Base-by-base conservation (phyloP, 2,329 filamentous ascomycete genomes). In the Fusarium goolgardi region DNA sequence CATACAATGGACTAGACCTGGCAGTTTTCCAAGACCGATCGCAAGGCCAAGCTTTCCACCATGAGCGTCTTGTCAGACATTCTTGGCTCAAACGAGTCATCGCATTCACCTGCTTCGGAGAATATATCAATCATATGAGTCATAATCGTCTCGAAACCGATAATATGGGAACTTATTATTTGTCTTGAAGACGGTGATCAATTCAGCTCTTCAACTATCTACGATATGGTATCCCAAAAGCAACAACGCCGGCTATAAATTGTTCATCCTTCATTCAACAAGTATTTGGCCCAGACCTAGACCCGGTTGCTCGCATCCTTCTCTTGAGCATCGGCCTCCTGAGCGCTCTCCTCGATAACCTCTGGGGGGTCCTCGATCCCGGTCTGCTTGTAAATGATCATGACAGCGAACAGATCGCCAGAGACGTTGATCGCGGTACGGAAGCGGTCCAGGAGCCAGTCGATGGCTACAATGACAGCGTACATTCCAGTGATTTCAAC, bases 391-490 rank as follows among this genome's bases (percentile, higher is more conserved):
- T 58, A 63, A 40, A 76, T 53, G 50, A 75, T 62, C 53, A 62
- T 71, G 16, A 39, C 31, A 10, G 72, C 75, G 10, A 80, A 85
- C 2, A 84, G 63, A 71, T 86, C 84, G n/a, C 82, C 82, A 35
- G 78, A 81, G 43, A 86, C 83, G 62, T 86, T 86, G 55, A 81
- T 71, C 5, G 81, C 79, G 0, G 84, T 86, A 16, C 84, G 78
- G 79, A 86, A 86, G 29, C 84, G 81, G 73, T 86, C 84, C n/a
- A 85, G 76, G 73, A 86, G 81, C 84, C 83, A 86, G 65, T 85
- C 84, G 44, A 86, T 85, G 25, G 83, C 83, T 4, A 85, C 80
- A 16, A 86, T 82, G 40, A 86, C 82, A 23, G 81, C 83, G 65
- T 82, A 85, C 82, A 85, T 84, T 20, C 78, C 80, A 0, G 81